Evolutionary conservation across 2,329 filamentous ascomycete species (phyloP), one percentile per base, ranked within the genome.

Genomic region (Immersiporthe knoxdaviesiana): DNA sequence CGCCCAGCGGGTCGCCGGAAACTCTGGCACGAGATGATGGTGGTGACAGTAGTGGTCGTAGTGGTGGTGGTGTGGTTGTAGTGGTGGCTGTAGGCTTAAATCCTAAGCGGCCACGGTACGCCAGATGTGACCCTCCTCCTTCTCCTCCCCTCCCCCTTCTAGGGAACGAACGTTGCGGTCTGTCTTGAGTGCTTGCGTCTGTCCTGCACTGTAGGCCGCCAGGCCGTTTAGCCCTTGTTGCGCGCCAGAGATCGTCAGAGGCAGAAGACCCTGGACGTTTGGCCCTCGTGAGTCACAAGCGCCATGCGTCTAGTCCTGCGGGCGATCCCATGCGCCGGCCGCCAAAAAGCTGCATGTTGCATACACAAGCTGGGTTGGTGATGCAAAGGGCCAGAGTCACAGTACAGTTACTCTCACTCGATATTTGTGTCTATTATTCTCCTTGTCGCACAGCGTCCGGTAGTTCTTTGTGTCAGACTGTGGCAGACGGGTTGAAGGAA

Each of bases 211-310:
- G 58, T 27, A 70, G 65, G 62, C 68, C 65, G 68, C 65, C 65
- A 68, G 66, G 60, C 52, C n/a, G 56, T n/a, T 39, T 41, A 44
- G 10, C 54, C 41, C 47, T 54, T 44, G n/a, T 54, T 59, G 41
- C 63, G 61, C 58, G 44, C 63, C 24, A 44, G 12, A 52, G 54
- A 56, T 44, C 54, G 54, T 56, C 52, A 59, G 37, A 24, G 32
- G 18, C 58, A 39, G 18, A 32, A 39, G 18, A 32, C 54, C 27
- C 16, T 10, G 24, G 54, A 21, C 54, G 27, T 16, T 16, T 58
- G 18, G 11, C 21, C 24, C 21, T 27, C 35, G 39, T 70, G 69
- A 70, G 66, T 70, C 69, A 70, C 63, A 54, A 60, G 56, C 37
- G 65, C 65, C 47, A 52, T 37, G 44, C 32, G 44, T 64, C 30